A percentile compares a stretch with the other conserved stretches of the same genome.
Evolutionary conservation across 352 stramenopile species (phyloP).

Genomic region (Phytopythium cucurbitacearum): DNA sequence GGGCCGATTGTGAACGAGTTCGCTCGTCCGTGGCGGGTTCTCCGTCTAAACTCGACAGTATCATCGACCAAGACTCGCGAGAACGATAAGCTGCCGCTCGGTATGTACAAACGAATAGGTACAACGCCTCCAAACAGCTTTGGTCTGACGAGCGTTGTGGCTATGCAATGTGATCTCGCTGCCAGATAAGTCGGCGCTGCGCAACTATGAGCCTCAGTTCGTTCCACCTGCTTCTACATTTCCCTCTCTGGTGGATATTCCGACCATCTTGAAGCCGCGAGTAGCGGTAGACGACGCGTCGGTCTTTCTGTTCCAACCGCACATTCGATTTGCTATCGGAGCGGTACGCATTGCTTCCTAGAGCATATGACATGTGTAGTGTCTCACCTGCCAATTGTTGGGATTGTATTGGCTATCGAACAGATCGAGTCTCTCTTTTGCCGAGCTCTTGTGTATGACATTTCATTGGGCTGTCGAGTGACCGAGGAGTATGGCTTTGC

Average conservation of each 20-base stretch:
- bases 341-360: constrained; percentile 17
- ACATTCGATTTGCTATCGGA: constrained; percentile 48
- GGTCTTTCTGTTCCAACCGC: constrained; percentile 35
- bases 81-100: constrained; percentile 6
- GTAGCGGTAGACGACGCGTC: constrained; percentile 45
- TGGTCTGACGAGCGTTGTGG: no score
- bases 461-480: constrained; percentile 38
- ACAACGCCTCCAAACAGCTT: no score
- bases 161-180: neutral
- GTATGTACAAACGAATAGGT: neutral
- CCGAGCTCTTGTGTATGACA: constrained; percentile 59
- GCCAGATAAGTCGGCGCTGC: constrained; percentile 38
- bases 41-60: constrained; percentile 8
- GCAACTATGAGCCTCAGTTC: constrained; percentile 65
- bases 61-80: neutral
- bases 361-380: neutral
- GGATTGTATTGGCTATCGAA: neutral
- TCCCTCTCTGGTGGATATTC: constrained; percentile 28
- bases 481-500: constrained; percentile 68
- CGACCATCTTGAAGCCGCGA: constrained; percentile 34
- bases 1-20: constrained; percentile 40
- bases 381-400: neutral
- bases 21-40: constrained; percentile 21
- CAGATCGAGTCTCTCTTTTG: constrained; percentile 65
- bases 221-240: constrained; percentile 36